Evolutionary conservation across 805 yeast species (phyloP).

Genomic region (Candida ovalis): DNA sequence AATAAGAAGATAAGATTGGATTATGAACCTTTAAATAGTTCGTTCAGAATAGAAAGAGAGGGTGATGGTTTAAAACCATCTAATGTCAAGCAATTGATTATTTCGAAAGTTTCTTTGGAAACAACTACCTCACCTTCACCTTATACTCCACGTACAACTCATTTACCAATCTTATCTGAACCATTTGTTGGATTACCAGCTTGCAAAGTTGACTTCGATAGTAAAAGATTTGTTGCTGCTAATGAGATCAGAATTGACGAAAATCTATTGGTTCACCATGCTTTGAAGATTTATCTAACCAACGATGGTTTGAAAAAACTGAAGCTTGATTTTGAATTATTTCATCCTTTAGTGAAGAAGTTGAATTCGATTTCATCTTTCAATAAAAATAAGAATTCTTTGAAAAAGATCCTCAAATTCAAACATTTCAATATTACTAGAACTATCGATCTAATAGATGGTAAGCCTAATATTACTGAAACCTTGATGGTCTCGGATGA

Average conservation of each 20-base stretch:
- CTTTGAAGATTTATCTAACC: constrained; percentile 7
- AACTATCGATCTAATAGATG: neutral
- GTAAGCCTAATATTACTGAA: neutral
- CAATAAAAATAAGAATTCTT: constrained; percentile 10
- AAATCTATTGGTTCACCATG: constrained; percentile 9
- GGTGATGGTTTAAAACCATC: neutral
- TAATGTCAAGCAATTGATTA: neutral
- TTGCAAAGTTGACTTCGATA: neutral
- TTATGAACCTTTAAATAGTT: neutral
- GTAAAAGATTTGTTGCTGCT: constrained; percentile 8
- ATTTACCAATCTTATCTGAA: neutral
- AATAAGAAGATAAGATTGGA: neutral
- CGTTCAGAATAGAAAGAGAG: neutral
- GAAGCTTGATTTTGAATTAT: constrained; percentile 4
- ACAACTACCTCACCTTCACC: neutral
- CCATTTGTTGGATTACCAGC: neutral
- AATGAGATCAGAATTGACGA: constrained; percentile 12
- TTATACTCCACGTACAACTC: neutral
- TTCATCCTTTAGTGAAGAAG: constrained; percentile 5
- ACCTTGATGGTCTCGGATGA: constrained; percentile 4
- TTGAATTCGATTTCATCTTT: constrained; percentile 6
- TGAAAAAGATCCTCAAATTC: constrained; percentile 11
- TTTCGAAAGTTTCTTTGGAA: neutral
- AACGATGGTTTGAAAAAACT: constrained; percentile 5
- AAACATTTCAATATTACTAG: constrained; percentile 8